These are phyloP conservation scores for Astragalus glycyphyllos DNA, from an alignment of 306 rosid genomes.

Conservation along the genomic window DNA sequence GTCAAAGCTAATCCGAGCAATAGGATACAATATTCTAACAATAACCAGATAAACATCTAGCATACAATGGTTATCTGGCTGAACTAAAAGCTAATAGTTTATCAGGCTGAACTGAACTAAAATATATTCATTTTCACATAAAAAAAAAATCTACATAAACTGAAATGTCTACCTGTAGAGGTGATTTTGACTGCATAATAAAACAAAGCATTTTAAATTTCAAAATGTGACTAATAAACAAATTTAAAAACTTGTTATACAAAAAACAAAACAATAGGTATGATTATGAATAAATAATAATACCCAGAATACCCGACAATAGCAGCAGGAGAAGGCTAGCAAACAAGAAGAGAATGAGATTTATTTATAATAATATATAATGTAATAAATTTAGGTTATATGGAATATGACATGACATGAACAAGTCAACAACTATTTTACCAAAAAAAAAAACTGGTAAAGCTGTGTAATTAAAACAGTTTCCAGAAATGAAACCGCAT, in stretches of 20 bases:
- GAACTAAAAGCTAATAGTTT: no score
- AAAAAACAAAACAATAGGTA: conserved; percentile 13
- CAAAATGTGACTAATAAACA: conserved; percentile 31
- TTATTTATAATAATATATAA: no score
- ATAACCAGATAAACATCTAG: neutral
- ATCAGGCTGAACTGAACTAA: no score
- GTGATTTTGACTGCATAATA: conserved; percentile 1
- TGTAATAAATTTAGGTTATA: neutral
- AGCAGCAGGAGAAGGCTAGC: conserved; percentile 31
- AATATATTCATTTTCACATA: no score
- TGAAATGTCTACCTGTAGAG: neutral
- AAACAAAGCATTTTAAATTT: conserved; percentile 12
- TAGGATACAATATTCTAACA: conserved; percentile 10
- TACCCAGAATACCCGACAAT: neutral
- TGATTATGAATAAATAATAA: conserved; percentile 24
- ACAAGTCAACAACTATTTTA: conserved; percentile 1
- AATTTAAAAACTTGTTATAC: neutral
- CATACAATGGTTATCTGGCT: no score
- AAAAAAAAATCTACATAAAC: no score
- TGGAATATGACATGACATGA: conserved; percentile 41
- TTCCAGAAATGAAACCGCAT: neutral
- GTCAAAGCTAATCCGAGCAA: conserved; percentile 5
- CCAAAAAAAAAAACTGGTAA: neutral
- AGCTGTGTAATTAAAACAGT: conserved; percentile 10
- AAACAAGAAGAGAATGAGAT: conserved; percentile 27